Base-by-base conservation (phyloP, 192 early-diverging fungal species). In the Umbelopsis vinacea region DNA sequence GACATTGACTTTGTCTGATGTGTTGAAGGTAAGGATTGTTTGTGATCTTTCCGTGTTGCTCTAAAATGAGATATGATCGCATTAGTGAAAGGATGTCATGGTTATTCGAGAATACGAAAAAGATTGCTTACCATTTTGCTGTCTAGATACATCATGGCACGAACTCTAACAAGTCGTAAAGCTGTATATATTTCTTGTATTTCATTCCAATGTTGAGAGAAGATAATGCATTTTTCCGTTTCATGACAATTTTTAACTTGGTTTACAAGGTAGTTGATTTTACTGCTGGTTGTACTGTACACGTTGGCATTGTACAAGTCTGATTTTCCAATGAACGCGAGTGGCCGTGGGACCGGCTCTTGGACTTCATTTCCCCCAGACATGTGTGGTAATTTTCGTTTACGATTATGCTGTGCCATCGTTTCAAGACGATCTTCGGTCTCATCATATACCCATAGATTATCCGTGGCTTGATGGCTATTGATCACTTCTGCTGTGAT, bases 211-310 rank as follows among this genome's bases (percentile, higher is more conserved):
- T 75, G 75, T 50, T 85, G 83, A 26, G 79, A 84, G 78, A 88
- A 91, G 68, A 91, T 80, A 52, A 90, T 84, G 52, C 85, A 84
- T 71, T 91, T 91, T 50, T 91, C 90, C 0, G 52, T 48, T 0
- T 48, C 21, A 5, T 76, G 71, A 29, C 74, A 73, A 15, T 53
- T 55, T 47, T 77, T 54, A 15, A 87, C 71, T 52, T 82, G 76
- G 12, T 74, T 71, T 46, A 78, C 75, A 14, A 91, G 67, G 47
- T 89, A 91, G 24, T 85, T 85, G 57, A 88, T 67, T 66, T 91
- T 91, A 52, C 78, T 83, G 52, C 82, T 86, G 11, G 83, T 81
- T 19, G 83, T 86, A n/a, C 72, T 72, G 1, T 81, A 46, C 15
- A 86, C 78, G 3, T 21, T 69, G 12, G 67, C 74, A 14, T 63